These are phyloP conservation scores for Crithidia bombi DNA, from an alignment of 208 protist genomes.

Conservation along the genomic window DNA sequence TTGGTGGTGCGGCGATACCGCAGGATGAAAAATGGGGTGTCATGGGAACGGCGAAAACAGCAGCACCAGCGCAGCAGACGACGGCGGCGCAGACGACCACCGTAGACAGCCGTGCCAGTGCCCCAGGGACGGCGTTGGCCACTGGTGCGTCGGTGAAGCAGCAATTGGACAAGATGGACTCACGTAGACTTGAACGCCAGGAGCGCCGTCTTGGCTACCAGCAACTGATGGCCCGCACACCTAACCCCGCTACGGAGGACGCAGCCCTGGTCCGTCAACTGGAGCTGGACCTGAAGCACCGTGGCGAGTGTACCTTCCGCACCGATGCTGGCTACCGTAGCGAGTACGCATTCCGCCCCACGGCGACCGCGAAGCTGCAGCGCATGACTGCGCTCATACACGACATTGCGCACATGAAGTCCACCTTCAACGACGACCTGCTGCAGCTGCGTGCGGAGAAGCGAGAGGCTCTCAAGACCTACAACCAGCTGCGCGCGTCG, in stretches of 20 bases:
- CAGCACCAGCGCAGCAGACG: background rate
- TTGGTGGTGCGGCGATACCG: conserved; percentile 1
- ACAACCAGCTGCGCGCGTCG: conserved; percentile 63
- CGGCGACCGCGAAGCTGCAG: conserved; percentile 93
- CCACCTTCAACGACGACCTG: conserved; percentile 93
- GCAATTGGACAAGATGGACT: conserved; percentile 90
- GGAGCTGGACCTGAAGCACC: conserved; percentile 60
- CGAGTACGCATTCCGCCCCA: conserved; percentile 74
- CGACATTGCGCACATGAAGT: conserved; percentile 76
- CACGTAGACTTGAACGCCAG: conserved; percentile 78
- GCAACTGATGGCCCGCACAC: conserved; percentile 66
- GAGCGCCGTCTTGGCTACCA: conserved; percentile 73
- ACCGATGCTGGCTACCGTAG: conserved; percentile 85
- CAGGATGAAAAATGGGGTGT: background rate
- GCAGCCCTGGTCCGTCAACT: conserved; percentile 62
- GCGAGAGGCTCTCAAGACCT: conserved; percentile 51
- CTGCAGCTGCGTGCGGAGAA: conserved; percentile 92
- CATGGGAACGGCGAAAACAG: background rate
- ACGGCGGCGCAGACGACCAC: background rate
- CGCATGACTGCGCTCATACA: conserved; percentile 94
- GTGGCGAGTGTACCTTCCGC: conserved; percentile 96
- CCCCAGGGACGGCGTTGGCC: conserved; percentile 6
- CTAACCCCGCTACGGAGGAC: conserved; percentile 86
- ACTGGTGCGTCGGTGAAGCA: conserved; percentile 78
- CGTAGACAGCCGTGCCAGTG: background rate